Conservation (phyloP, 169 alveolate genomes). For the Plasmodium gallinaceum region DNA sequence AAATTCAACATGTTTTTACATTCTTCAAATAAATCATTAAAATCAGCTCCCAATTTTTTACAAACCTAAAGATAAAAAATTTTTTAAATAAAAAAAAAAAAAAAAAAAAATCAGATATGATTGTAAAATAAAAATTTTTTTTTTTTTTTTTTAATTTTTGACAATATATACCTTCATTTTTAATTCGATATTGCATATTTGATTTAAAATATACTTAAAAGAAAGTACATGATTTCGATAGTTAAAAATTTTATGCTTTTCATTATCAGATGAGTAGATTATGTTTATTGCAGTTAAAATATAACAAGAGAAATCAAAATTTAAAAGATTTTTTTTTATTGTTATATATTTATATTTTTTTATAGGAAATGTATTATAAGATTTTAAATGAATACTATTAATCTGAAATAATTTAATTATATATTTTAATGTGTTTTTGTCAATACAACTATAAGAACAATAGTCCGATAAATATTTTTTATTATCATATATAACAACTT, state of each 20-base stretch:
- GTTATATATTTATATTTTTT: constrained; percentile 41
- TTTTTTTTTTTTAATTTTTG: background rate
- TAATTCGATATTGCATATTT: constrained; percentile 37
- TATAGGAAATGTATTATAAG: constrained; percentile 36
- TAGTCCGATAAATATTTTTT: constrained; percentile 48
- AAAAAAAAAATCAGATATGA: background rate
- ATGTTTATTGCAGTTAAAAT: constrained; percentile 41
- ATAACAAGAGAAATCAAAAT: constrained; percentile 43
- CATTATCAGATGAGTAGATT: background rate
- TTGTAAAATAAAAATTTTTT: background rate
- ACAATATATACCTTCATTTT: constrained; percentile 39
- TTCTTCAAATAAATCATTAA: constrained; percentile 46
- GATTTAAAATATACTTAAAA: constrained; percentile 23
- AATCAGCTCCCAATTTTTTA: constrained; percentile 61
- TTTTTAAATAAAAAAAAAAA: background rate
- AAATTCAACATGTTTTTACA: constrained; percentile 57
- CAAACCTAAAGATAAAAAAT: constrained; percentile 23
- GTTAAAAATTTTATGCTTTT: constrained; percentile 12
- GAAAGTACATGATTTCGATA: constrained; percentile 25
- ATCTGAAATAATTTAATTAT: constrained; percentile 54
- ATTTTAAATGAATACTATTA: constrained; percentile 42
- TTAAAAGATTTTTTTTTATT: constrained; percentile 12
- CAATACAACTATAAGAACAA: constrained; percentile 70
- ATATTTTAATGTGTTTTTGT: constrained; percentile 39
- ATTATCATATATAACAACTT: constrained; percentile 57